Evolutionary conservation across 2,329 filamentous ascomycete genomes (phyloP).

Genomic region (Graphiopsis chlorocephala): DNA sequence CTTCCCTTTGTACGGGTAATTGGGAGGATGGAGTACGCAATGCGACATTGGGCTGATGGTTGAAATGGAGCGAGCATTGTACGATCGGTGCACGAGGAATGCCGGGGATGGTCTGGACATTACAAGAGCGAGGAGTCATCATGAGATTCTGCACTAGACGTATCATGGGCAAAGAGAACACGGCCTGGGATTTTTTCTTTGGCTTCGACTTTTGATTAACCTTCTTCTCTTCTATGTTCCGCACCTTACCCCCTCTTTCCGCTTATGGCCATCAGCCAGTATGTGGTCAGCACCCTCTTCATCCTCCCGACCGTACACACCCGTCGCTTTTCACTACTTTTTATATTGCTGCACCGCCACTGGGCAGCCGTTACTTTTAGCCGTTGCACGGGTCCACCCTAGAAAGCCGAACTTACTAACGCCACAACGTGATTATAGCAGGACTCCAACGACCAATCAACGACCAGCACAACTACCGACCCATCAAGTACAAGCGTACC

Average conservation of each 20-base stretch:
- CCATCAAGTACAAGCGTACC: constrained; percentile 43
- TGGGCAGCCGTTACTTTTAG: not conserved
- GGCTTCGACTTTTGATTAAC: constrained; percentile 6
- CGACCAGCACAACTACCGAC: constrained; percentile 4
- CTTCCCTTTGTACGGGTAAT: constrained; percentile 6
- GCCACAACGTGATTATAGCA: not conserved
- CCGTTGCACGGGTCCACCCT: constrained; percentile 1
- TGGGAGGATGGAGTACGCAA: not conserved
- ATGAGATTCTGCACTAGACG: constrained; percentile 12
- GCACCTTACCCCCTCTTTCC: constrained; percentile 9
- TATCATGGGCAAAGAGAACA: constrained; percentile 16
- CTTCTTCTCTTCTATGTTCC: constrained; percentile 1
- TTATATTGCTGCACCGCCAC: not conserved
- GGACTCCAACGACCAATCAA: constrained; percentile 6
- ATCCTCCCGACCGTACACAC: not conserved
- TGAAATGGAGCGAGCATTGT: not conserved
- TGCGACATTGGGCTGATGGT: not conserved
- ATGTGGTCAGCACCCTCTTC: constrained; percentile 15
- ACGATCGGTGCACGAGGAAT: not conserved
- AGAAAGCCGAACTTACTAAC: not conserved
- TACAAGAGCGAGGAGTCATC: constrained; percentile 13
- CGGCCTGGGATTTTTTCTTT: constrained; percentile 13
- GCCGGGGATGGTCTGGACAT: not conserved
- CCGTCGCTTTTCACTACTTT: not conserved
- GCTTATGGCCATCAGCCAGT: not conserved